Percentiles rank a stretch among this genome's conserved stretches.
Conservation (phyloP, 805 yeast genomes). For the Ogataea ganodermae region DNA sequence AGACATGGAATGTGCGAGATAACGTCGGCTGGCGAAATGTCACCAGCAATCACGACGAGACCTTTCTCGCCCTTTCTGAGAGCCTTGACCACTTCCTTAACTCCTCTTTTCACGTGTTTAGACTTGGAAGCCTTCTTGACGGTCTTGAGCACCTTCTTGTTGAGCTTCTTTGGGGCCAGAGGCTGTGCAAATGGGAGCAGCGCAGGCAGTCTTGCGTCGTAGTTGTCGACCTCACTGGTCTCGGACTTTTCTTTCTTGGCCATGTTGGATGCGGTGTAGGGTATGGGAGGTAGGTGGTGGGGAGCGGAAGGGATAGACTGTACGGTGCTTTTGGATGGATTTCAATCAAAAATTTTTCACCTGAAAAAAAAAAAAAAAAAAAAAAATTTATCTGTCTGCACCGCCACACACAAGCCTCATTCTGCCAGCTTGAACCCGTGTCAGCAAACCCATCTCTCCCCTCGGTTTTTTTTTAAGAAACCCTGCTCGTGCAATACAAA, state of each 20-base stretch:
- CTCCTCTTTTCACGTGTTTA: conserved; percentile 98
- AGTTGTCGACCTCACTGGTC: conserved; percentile 64
- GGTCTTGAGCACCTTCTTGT: conserved; percentile 92
- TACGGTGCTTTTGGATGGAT: background rate
- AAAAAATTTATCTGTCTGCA: conserved; percentile 6
- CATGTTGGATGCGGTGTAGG: conserved; percentile 28
- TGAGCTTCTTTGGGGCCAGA: conserved; percentile 91
- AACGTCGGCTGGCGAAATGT: conserved; percentile 95
- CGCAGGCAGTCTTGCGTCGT: conserved; percentile 89
- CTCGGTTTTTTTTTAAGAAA: no score
- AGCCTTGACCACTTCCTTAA: conserved; percentile 97
- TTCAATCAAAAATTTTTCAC: conserved; percentile 7
- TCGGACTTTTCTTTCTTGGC: conserved; percentile 46
- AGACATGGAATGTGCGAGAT: conserved; percentile 96
- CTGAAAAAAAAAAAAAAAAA: conserved; percentile 8
- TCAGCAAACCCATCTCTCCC: background rate
- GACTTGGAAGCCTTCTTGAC: conserved; percentile 98
- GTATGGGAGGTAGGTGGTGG: background rate
- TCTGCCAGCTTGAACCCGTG: background rate
- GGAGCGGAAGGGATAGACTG: background rate
- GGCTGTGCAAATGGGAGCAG: conserved; percentile 92
- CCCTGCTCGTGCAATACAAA: no score
- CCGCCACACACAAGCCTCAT: conserved; percentile 9
- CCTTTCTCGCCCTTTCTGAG: conserved; percentile 98
- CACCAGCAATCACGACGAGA: conserved; percentile 94